Percentiles rank a stretch among this genome's conserved stretches.
These are phyloP conservation scores for Sideroxylon spinosum DNA, from an alignment of 179 eudicot genomes.

Conservation along the genomic window DNA sequence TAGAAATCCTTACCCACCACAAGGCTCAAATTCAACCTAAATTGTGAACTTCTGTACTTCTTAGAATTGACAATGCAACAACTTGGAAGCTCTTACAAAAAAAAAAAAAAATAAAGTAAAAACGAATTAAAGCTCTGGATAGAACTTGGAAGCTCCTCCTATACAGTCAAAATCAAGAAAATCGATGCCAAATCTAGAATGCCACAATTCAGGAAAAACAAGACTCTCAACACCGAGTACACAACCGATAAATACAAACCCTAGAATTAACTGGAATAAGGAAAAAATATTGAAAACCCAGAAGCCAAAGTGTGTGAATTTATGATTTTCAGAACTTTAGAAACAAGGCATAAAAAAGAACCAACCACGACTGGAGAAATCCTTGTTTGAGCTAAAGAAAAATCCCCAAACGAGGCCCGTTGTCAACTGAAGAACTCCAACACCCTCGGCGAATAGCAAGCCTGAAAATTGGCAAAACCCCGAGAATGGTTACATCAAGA, in stretches of 20 bases:
- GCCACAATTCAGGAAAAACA: not conserved
- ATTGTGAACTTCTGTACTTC: not conserved
- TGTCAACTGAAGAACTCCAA: not conserved
- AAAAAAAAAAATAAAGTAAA: not conserved
- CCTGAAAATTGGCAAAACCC: conserved; percentile 17
- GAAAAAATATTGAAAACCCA: not conserved
- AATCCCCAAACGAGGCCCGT: not conserved
- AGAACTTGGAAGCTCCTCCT: not conserved
- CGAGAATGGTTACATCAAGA: conserved; percentile 18
- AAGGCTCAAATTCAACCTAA: not conserved
- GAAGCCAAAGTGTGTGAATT: not conserved
- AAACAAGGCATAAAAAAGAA: not conserved
- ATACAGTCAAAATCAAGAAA: not conserved
- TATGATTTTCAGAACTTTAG: conserved; percentile 2
- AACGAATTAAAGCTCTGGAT: not conserved
- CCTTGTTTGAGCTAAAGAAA: not conserved
- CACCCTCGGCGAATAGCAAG: not conserved
- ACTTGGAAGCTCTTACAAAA: not conserved
- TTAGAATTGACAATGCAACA: not conserved
- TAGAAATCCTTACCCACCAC: not conserved
- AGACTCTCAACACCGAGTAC: not conserved
- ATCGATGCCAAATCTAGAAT: not conserved
- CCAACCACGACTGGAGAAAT: conserved; percentile 9
- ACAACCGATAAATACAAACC: not conserved
- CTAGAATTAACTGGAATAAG: conserved; percentile 9